These are phyloP conservation scores for Suhomyces terraborum DNA, from an alignment of 1,139 yeast species.

Conservation along the genomic window DNA sequence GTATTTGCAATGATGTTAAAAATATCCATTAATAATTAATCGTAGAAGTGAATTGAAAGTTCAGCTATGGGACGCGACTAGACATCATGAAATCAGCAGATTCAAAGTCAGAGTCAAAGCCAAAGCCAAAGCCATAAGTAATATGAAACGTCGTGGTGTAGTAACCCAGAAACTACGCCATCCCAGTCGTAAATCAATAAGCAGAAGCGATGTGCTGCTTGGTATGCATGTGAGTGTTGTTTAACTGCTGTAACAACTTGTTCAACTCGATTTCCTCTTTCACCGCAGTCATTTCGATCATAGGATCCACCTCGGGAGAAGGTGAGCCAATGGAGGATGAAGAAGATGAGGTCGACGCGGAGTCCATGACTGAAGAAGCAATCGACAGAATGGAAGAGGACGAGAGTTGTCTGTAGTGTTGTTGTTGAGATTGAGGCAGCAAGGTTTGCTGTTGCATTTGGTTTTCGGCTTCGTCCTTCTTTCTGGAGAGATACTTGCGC, in stretches of 20 bases:
- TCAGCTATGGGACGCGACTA: too few relatives aligned
- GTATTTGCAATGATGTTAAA: too few relatives aligned
- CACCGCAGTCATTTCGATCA: conserved; percentile 44
- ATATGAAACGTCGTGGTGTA: conserved; percentile 11
- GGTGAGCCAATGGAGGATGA: conserved; percentile 12
- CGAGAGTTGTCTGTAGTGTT: conserved; percentile 35
- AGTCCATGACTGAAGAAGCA: conserved; percentile 20
- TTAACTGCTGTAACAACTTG: conserved; percentile 32
- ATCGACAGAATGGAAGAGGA: conserved; percentile 27
- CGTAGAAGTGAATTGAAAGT: neutral
- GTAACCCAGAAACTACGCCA: conserved; percentile 10
- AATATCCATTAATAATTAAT: neutral
- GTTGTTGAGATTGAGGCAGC: conserved; percentile 9
- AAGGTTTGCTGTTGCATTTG: too few relatives aligned
- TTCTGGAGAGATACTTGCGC: conserved; percentile 31
- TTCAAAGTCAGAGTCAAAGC: too few relatives aligned
- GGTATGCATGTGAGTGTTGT: conserved; percentile 11
- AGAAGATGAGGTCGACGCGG: conserved; percentile 11
- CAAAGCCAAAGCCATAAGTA: conserved; percentile 7
- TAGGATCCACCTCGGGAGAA: conserved; percentile 34
- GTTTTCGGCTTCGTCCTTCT: conserved; percentile 3
- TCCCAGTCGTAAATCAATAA: conserved; percentile 4
- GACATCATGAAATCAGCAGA: too few relatives aligned
- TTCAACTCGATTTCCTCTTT: conserved; percentile 45
- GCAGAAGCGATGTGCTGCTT: conserved; percentile 5